These are phyloP conservation scores for Liriodendron chinense DNA, from an alignment of 164 flowering plant genomes.

Conservation along the genomic window DNA sequence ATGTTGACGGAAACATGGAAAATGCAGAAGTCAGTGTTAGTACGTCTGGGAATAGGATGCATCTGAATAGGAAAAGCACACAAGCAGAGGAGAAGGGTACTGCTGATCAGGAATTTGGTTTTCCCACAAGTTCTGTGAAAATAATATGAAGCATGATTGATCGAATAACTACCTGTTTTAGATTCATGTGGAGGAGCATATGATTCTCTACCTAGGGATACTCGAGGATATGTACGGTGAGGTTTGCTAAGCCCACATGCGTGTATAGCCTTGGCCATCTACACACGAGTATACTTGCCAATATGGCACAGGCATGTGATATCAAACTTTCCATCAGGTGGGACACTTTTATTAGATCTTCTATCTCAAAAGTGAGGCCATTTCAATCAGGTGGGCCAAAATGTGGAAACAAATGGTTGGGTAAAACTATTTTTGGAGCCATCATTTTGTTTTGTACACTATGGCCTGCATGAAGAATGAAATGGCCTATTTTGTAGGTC, in stretches of 20 bases:
- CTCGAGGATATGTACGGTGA: not conserved
- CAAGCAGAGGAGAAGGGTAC: conserved; percentile 14
- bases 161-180: not conserved
- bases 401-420: too few species aligned
- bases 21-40: conserved; percentile 8
- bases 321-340: too few species aligned
- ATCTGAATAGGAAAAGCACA: not conserved
- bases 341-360: too few species aligned
- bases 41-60: not conserved
- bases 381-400: too few species aligned
- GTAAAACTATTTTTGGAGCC: not conserved
- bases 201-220: not conserved
- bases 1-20: conserved; percentile 9
- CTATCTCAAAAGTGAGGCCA: too few species aligned
- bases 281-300: not conserved
- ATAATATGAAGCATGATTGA: conserved; percentile 2
- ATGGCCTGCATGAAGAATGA: not conserved
- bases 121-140: not conserved
- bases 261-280: not conserved
- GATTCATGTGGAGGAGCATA: not conserved
- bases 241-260: not conserved
- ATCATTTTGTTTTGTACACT: not conserved
- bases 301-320: too few species aligned
- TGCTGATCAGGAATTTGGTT: not conserved
- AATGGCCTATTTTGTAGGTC: not conserved